Evolutionary conservation across 2,329 filamentous ascomycete genomes (phyloP).

Genomic region (Penicillium sp.): DNA sequence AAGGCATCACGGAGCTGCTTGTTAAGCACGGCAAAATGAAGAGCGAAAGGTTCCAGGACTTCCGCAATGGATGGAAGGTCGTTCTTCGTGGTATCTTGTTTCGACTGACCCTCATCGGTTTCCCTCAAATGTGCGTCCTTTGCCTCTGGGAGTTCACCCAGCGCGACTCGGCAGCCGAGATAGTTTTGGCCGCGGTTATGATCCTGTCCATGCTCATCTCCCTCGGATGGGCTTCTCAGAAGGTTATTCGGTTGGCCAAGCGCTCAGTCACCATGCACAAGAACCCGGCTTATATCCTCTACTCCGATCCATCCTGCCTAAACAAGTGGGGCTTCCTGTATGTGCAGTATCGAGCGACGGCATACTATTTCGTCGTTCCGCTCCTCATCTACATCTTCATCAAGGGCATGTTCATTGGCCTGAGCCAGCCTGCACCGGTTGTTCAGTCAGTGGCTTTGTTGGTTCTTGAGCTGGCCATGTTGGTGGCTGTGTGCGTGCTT

Average conservation of each 20-base stretch:
- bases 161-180: constrained; percentile 76
- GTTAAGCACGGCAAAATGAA: constrained; percentile 75
- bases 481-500: constrained; percentile 74
- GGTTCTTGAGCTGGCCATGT: constrained; percentile 72
- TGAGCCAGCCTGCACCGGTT: constrained; percentile 66
- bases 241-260: constrained; percentile 84
- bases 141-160: constrained; percentile 91
- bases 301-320: constrained; percentile 86
- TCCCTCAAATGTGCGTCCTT: constrained; percentile 83
- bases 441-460: constrained; percentile 79
- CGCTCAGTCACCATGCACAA: constrained; percentile 88
- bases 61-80: constrained; percentile 90
- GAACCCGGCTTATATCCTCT: constrained; percentile 94
- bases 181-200: constrained; percentile 85
- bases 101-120: constrained; percentile 83
- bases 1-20: constrained; percentile 72
- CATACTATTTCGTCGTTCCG: constrained; percentile 91
- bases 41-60: constrained; percentile 81
- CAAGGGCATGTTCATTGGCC: constrained; percentile 84
- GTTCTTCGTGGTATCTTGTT: constrained; percentile 92
- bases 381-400: constrained; percentile 73
- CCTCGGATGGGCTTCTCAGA: constrained; percentile 79
- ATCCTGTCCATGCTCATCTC: constrained; percentile 74
- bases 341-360: constrained; percentile 90
- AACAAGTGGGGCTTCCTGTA: constrained; percentile 99